Base-by-base conservation (phyloP, 2,329 filamentous ascomycete species). In the Aspergillus puulaauensis region DNA sequence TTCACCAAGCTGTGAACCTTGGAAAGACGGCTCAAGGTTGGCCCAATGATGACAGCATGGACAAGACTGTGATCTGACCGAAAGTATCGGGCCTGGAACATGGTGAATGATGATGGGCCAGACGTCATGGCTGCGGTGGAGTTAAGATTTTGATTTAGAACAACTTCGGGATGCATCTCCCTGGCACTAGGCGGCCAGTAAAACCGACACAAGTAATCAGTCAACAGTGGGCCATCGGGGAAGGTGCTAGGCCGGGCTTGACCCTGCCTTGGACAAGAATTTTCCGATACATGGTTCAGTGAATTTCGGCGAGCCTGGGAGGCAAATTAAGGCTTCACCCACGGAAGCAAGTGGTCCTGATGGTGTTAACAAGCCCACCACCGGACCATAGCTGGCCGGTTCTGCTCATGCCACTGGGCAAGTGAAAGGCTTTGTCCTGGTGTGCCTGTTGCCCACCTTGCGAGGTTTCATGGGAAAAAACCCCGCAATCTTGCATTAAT, bases 41-140 rank as follows among this genome's bases (percentile, higher is more conserved):
- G 55, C 52, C 60, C 57, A 58, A 54, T 59, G 23, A 56, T 54
- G 31, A 57, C 24, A 52, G 35, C 57, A 56, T 50, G 49, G 57
- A 56, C 61, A 59, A 9, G 57, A 52, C 48, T 54, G 54, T 46
- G 35, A 52, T 40, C 47, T 56, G 56, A 58, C 60, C 65, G 61
- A 58, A 35, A 54, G 43, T 52, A 41, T 54, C 60, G 59, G 54
- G 55, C 47, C 58, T 60, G 58, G 62, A 58, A 57, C 56, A n/a
- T 21, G 35, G 19, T 23, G 44, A 19, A 52, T 47, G 44, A 49
- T 37, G 52, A 54, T 49, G 53, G 54, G 52, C 27, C 35, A 55
- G 52, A 67, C 64, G 62, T 67, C 65, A 67, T 66, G 53, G n/a
- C 47, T 54, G 24, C 54, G 54, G 55, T 62, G 59, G 61, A 60